Evolutionary conservation across 495 filamentous ascomycete genomes (phyloP), one percentile per base, ranked within the genome.

Genomic region (Aspergillus asperescens): DNA sequence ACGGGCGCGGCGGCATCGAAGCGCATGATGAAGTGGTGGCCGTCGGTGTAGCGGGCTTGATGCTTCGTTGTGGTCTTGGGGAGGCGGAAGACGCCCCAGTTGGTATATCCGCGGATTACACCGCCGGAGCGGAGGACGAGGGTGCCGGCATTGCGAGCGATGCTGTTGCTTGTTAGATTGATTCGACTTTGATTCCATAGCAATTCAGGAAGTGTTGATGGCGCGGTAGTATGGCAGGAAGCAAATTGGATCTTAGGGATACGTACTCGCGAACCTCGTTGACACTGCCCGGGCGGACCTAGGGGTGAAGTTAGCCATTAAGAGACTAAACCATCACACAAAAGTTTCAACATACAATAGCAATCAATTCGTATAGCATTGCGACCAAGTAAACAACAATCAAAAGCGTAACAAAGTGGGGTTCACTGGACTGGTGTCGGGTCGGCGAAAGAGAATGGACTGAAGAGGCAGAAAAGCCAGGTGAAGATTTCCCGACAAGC

Each of bases 321-420:
- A 27, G 0, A 12, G 1, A 9, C 13, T 19, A 15, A 27, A 22
- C 16, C 7, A 39, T 19, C 10, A 34, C n/a, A n/a, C n/a, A 34
- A 22, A 12, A 29, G 20, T 25, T 13, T 9, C 5, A 50, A 78
- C 86, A 64, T 77, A 97, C 93, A 68, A 96, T 84, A 56, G 89
- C 93, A 67, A 98, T 95, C 56, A 95, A 76, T 70, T 98, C 93
- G 77, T 98, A 98, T 74, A 98, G 78, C 93, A 98, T 98, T 23
- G 59, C 60, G 24, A 47, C 9, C 7, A 18, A 29, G 22, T 32
- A 23, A 28, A 53, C 29, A 22, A 24, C 31, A 43, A 9, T 18
- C 39, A 42, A 46, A 18, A 22, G 40, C 9, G 37, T 32, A 20
- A 35, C 38, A 46, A 50, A 45, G 49, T 51, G 49, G 46, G 49